phyloP scores from a whole-genome alignment of 2,329 filamentous ascomycete species.

The Fusarium sp. region DNA sequence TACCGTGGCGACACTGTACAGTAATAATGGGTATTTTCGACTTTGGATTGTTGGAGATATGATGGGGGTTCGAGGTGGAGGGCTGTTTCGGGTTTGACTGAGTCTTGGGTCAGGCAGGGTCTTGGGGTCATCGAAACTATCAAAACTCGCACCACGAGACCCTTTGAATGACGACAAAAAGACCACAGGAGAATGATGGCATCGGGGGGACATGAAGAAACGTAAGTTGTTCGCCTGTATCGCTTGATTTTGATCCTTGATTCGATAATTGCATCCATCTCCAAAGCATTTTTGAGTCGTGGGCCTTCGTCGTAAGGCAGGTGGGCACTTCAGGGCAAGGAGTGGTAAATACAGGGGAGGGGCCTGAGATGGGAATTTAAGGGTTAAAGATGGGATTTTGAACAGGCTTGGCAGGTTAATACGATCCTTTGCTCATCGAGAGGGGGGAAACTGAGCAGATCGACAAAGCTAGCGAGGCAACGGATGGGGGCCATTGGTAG shows the following conservation, averaged over 20 bases:
- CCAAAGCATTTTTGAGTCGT: not conserved
- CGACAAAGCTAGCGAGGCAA: constrained; percentile 31
- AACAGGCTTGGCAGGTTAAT: constrained; percentile 17
- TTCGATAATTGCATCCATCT: not conserved
- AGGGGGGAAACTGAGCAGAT: constrained; percentile 27
- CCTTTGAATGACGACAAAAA: constrained; percentile 7
- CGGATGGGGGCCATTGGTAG: constrained; percentile 23
- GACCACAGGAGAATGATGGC: not conserved
- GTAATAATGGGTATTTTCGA: not conserved
- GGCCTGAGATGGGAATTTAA: constrained; percentile 29
- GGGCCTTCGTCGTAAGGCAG: not conserved
- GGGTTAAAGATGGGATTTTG: constrained; percentile 39
- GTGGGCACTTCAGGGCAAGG: constrained; percentile 16
- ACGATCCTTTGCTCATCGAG: constrained; percentile 20
- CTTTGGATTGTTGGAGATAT: not conserved
- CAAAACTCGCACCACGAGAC: constrained; percentile 25
- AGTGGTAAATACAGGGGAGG: constrained; percentile 6
- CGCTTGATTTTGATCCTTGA: not conserved
- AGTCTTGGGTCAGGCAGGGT: constrained; percentile 18
- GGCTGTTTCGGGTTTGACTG: constrained; percentile 19
- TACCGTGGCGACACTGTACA: not conserved
- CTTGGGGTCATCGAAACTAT: constrained; percentile 30
- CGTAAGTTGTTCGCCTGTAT: not conserved
- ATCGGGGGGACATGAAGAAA: not conserved
- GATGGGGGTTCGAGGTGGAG: constrained; percentile 7